A percentile compares a stretch with the other conserved stretches of the same genome.
phyloP scores from a whole-genome alignment of 345 rosid genomes.

The Eutrema yunnanense region DNA sequence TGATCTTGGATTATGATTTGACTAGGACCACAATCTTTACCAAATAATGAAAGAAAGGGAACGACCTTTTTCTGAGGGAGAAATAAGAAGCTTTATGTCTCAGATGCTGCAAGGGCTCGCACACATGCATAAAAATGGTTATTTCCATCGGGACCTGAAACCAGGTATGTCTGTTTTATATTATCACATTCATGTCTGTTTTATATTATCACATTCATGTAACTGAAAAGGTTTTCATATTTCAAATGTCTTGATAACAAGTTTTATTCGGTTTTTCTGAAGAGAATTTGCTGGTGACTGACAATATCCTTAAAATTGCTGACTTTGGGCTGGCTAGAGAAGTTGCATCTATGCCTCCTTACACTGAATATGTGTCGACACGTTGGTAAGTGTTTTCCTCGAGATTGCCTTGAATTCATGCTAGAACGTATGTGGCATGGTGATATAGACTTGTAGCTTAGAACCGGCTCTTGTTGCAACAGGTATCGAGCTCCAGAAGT shows the following conservation, averaged over 20 bases:
- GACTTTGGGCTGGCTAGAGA: constrained; percentile 98
- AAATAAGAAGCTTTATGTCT: constrained; percentile 63
- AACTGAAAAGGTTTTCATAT: too few species aligned
- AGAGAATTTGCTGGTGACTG: constrained; percentile 92
- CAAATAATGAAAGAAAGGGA: constrained; percentile 74
- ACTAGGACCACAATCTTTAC: constrained; percentile 76
- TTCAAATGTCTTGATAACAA: background rate
- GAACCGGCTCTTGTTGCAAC: background rate
- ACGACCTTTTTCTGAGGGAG: constrained; percentile 65
- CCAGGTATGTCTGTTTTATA: constrained; percentile 46
- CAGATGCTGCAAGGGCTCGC: constrained; percentile 85
- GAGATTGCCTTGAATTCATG: background rate
- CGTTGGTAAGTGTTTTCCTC: constrained; percentile 57
- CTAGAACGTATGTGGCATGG: background rate
- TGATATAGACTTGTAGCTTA: background rate
- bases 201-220: too few species aligned
- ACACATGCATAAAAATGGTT: constrained; percentile 85
- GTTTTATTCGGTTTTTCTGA: background rate
- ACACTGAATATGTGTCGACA: constrained; percentile 96
- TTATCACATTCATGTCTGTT: background rate
- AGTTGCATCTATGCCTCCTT: constrained; percentile 83
- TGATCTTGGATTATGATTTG: constrained; percentile 14
- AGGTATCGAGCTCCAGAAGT: constrained; percentile 99
- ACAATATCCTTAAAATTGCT: constrained; percentile 74
- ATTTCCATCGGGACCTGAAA: constrained; percentile 87